A percentile compares a stretch with the other conserved stretches of the same genome.
These are phyloP conservation scores for Mycena citricolor DNA, from an alignment of 1,284 basidiomycete species.

Conservation along the genomic window DNA sequence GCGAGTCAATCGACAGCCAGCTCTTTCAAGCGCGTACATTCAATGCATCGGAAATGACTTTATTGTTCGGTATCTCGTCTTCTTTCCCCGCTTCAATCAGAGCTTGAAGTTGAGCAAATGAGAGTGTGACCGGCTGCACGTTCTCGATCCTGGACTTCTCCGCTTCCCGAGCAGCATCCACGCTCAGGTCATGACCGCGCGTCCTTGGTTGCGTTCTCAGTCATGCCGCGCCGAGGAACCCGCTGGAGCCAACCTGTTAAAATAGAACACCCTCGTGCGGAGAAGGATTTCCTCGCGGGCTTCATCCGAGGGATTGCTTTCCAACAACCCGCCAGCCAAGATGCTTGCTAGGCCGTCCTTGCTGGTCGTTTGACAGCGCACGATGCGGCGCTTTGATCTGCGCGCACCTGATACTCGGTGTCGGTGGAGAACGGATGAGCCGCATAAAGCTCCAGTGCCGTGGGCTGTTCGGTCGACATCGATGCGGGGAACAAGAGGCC, in stretches of 20 bases:
- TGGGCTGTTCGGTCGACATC: too few relatives aligned
- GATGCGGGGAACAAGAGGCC: too few relatives aligned
- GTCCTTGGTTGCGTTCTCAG: conserved; percentile 17
- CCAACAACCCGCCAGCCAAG: conserved; percentile 40
- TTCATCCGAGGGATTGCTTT: conserved; percentile 37
- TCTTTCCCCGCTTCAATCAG: conserved; percentile 69
- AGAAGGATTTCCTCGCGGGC: conserved; percentile 48
- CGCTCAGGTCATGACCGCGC: too few relatives aligned
- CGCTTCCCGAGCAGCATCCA: conserved; percentile 20
- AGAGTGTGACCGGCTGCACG: conserved; percentile 40
- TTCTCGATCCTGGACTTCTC: too few relatives aligned
- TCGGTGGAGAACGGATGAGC: conserved; percentile 56
- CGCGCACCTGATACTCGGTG: conserved; percentile 54
- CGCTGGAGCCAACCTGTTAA: conserved; percentile 51
- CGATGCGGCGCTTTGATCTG: not conserved
- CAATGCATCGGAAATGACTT: conserved; percentile 58
- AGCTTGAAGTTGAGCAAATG: conserved; percentile 65
- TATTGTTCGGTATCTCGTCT: conserved; percentile 77
- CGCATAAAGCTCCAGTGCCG: conserved; percentile 36
- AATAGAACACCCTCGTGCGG: conserved; percentile 66
- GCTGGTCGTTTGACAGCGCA: conserved; percentile 5
- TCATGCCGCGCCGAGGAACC: conserved; percentile 3
- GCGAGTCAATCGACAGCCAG: not conserved
- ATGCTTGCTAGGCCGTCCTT: conserved; percentile 69
- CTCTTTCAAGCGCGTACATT: conserved; percentile 46